Evolutionary conservation across 352 stramenopile genomes (phyloP), one percentile per base, ranked within the genome.

Genomic region (Phytopythium mirpurense): DNA sequence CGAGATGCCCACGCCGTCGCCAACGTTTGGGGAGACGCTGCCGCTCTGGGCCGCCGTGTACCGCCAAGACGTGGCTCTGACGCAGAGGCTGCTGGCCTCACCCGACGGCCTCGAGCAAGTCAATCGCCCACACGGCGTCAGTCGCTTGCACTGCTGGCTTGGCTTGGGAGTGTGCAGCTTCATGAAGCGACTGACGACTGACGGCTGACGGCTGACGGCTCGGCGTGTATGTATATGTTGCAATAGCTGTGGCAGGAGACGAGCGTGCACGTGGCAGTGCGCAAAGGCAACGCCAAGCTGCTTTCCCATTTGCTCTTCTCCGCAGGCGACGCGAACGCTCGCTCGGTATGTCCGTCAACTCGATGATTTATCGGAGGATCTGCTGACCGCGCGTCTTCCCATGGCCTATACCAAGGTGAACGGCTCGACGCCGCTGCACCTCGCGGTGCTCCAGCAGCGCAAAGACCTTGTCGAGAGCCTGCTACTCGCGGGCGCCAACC

Each of bases 221-320:
- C 9, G 27, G 18, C 23, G 38, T 18, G 14, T 36, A n/a, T n/a
- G n/a, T n/a, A n/a, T n/a, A n/a, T n/a, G n/a, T n/a, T n/a, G n/a
- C n/a, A n/a, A n/a, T n/a, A 85, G 76, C 49, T 88, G 18, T 84
- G 76, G 71, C 75, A 78, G 56, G 64, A 80, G 52, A 86, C 75
- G 27, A 78, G 73, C 23, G 67, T 83, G 9, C 75, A 88, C 54
- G 41, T 86, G 4, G 74, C 67, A n/a, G 73, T 86, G 18, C 51
- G 52, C 11, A 72, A 70, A 27, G 74, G 72, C 27, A 74, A 82
- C 52, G 41, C 45, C 40, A 89, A 89, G 51, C 69, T 87, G 18
- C 69, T 86, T 23, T 81, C 76, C 43, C 67, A 62, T 24, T 59
- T 87, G 35, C 59, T 86, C 19, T 81, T 87, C 40, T 54, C 65